Conservation (phyloP, 2,329 filamentous ascomycete species). For the Sarocladium kiliense region DNA sequence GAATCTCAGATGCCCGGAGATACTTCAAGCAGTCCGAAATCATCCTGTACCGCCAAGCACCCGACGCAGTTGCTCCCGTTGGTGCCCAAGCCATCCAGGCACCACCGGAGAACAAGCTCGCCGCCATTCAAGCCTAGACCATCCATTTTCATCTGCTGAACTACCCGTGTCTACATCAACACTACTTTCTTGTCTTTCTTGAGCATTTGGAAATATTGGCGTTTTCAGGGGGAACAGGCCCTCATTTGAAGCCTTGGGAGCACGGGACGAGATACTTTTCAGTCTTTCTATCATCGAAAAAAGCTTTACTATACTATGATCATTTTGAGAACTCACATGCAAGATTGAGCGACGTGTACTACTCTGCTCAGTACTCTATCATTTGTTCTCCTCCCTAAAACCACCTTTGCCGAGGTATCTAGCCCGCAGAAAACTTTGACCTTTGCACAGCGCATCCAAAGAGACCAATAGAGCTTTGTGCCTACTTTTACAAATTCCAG, state of each 20-base stretch:
- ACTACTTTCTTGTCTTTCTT: slow-evolving; percentile 17
- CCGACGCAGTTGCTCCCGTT: slow-evolving; percentile 40
- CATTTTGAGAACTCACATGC: no score
- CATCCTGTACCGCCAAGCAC: slow-evolving; percentile 82
- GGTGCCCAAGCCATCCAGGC: slow-evolving; percentile 35
- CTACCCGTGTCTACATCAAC: slow-evolving; percentile 7
- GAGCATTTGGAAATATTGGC: slow-evolving; percentile 14
- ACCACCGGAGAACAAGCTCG: slow-evolving; percentile 41
- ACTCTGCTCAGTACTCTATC: background rate
- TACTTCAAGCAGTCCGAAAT: slow-evolving; percentile 99
- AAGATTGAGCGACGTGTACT: no score
- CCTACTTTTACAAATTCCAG: slow-evolving; percentile 2
- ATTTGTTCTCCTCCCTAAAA: background rate
- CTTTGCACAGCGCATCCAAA: slow-evolving; percentile 8
- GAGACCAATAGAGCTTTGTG: slow-evolving; percentile 1
- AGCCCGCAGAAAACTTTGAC: slow-evolving; percentile 16
- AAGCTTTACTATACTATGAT: background rate
- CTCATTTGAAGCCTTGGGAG: slow-evolving; percentile 3
- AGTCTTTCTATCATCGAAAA: background rate
- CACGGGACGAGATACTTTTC: slow-evolving; percentile 5
- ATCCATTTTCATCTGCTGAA: background rate
- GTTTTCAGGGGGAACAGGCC: slow-evolving; percentile 7
- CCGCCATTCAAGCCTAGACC: slow-evolving; percentile 16
- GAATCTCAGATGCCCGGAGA: slow-evolving; percentile 70
- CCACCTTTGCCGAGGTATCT: slow-evolving; percentile 25